These are phyloP conservation scores for Tetrastigma voinierianum DNA, from an alignment of 164 flowering plant genomes.

Conservation along the genomic window DNA sequence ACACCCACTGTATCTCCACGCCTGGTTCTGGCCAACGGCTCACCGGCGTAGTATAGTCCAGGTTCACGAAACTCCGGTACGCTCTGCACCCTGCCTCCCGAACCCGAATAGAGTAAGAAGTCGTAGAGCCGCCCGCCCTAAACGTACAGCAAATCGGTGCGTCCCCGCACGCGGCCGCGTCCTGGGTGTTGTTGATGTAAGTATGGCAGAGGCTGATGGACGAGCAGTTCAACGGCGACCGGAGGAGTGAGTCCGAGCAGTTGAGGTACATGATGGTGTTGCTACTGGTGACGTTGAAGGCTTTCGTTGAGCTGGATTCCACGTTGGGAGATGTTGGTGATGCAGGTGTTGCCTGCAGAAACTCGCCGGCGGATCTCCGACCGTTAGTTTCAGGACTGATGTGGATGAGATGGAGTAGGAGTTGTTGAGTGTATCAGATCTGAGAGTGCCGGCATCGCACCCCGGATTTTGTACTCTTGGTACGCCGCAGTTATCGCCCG, in stretches of 20 bases:
- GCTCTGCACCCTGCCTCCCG: constrained; percentile 43
- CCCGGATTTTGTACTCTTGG: constrained; percentile 45
- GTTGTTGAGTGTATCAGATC: constrained; percentile 32
- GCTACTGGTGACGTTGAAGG: constrained; percentile 51
- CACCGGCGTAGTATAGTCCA: constrained; percentile 36
- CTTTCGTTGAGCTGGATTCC: constrained; percentile 42
- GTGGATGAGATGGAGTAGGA: constrained; percentile 43
- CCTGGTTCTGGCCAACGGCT: constrained; percentile 48
- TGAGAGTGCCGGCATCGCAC: constrained; percentile 31
- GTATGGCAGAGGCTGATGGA: constrained; percentile 44
- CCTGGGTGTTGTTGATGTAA: constrained; percentile 30
- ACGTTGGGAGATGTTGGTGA: constrained; percentile 31
- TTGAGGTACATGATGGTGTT: constrained; percentile 57
- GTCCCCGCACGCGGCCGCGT: constrained; percentile 22
- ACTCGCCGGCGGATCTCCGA: constrained; percentile 36
- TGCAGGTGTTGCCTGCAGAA: constrained; percentile 42
- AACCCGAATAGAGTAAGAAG: constrained; percentile 36
- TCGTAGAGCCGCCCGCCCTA: constrained; percentile 49
- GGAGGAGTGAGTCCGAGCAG: constrained; percentile 30
- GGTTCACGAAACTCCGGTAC: constrained; percentile 47
- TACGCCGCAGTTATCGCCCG: constrained; percentile 47
- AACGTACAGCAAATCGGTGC: constrained; percentile 46
- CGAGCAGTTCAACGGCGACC: constrained; percentile 47
- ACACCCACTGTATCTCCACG: constrained; percentile 48
- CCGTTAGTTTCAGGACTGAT: constrained; percentile 34